These are phyloP conservation scores for Fusarium keratoplasticum DNA, from an alignment of 2,329 filamentous ascomycete species.

Conservation along the genomic window DNA sequence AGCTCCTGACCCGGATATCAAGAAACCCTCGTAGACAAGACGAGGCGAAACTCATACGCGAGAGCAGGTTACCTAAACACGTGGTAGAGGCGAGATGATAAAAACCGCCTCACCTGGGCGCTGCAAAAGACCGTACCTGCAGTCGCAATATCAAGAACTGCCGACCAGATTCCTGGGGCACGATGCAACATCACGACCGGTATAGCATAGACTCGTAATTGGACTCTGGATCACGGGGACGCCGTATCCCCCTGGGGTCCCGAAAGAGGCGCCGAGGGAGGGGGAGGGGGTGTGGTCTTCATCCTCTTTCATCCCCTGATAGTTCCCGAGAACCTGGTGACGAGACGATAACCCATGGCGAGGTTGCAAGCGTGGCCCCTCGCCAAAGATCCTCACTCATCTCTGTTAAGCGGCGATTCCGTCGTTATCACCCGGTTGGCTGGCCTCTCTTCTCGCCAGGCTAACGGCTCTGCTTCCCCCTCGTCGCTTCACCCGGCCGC, in stretches of 20 bases:
- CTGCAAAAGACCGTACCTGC: background rate
- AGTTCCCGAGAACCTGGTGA: constrained; percentile 34
- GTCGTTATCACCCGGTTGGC: constrained; percentile 7
- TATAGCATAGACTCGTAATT: constrained; percentile 18
- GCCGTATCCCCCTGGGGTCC: constrained; percentile 13
- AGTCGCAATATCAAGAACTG: constrained; percentile 1
- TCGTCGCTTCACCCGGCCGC: background rate
- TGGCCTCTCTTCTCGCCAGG: background rate
- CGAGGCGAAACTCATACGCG: background rate
- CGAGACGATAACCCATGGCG: constrained; percentile 35
- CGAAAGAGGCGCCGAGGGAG: constrained; percentile 4
- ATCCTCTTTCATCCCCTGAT: constrained; percentile 22
- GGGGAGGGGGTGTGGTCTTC: constrained; percentile 1
- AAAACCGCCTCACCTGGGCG: constrained; percentile 6
- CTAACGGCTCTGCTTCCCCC: constrained; percentile 3
- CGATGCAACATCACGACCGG: constrained; percentile 9
- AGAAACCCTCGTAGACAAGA: background rate
- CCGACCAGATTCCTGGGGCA: background rate
- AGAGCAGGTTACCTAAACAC: background rate
- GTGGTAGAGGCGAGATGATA: background rate
- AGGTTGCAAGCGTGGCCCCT: constrained; percentile 5
- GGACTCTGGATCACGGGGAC: constrained; percentile 14
- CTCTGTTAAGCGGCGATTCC: constrained; percentile 14
- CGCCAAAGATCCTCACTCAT: constrained; percentile 19
- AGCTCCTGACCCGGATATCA: background rate